Conservation (phyloP, 352 stramenopile species). For the Achlya hypogyna region DNA sequence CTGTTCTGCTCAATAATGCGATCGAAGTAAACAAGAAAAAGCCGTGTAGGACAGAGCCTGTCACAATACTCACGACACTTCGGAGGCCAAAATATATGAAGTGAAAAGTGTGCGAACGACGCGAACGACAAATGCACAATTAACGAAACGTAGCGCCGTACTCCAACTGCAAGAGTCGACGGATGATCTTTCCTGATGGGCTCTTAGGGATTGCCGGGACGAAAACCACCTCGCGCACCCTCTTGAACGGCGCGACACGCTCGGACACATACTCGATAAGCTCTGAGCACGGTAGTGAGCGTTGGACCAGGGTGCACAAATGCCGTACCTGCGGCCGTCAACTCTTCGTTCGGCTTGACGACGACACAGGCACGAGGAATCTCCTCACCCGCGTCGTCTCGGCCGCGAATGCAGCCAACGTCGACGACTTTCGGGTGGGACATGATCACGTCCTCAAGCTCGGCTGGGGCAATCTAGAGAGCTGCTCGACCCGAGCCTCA, state of each 20-base stretch:
- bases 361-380: slow-evolving; percentile 86
- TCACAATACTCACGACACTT: too few species aligned
- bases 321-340: slow-evolving; percentile 30
- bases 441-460: slow-evolving; percentile 86
- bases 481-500: too few species aligned
- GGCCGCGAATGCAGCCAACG: slow-evolving; percentile 48
- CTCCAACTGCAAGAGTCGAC: slow-evolving; percentile 51
- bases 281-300: slow-evolving; percentile 19
- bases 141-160: background rate
- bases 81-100: too few species aligned
- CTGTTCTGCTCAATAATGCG: too few species aligned
- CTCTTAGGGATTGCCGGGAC: slow-evolving; percentile 82
- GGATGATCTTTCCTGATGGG: slow-evolving; percentile 83
- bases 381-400: slow-evolving; percentile 71
- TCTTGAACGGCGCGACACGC: slow-evolving; percentile 81
- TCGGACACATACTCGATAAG: slow-evolving; percentile 63
- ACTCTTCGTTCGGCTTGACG: slow-evolving; percentile 31
- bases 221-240: slow-evolving; percentile 81
- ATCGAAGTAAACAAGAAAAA: too few species aligned
- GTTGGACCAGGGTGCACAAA: background rate
- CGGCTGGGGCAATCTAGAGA: slow-evolving; percentile 78
- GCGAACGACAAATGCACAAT: too few species aligned
- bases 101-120: too few species aligned
- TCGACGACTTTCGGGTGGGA: slow-evolving; percentile 63
- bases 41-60: too few species aligned